Percentiles rank a stretch among this genome's conserved stretches.
Conservation (phyloP, 306 rosid species). For the Vigna radiata region DNA sequence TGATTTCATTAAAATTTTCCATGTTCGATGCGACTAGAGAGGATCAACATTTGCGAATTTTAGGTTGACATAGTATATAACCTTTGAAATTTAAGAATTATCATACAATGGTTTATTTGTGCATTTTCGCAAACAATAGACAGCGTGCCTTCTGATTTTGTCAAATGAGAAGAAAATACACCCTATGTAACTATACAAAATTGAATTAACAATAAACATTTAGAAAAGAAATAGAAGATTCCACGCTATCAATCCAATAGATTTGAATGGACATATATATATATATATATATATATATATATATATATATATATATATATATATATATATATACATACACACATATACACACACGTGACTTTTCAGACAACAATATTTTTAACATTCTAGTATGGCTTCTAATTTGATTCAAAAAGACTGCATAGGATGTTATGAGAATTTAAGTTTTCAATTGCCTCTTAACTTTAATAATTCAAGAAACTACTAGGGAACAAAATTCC, state of each 20-base stretch:
- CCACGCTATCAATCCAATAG: neutral
- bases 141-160: neutral
- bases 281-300: too few relatives aligned
- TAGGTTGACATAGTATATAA: neutral
- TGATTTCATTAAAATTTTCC: neutral
- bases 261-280: neutral
- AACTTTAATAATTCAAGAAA: too few relatives aligned
- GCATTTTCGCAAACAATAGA: neutral
- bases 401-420: too few relatives aligned
- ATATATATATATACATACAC: too few relatives aligned
- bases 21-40: neutral
- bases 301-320: too few relatives aligned
- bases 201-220: neutral
- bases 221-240: neutral
- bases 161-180: neutral
- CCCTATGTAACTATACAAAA: too few relatives aligned
- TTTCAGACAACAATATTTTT: too few relatives aligned
- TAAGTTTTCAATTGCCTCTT: neutral
- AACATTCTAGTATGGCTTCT: neutral
- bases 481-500: too few relatives aligned
- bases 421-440: neutral
- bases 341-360: too few relatives aligned
- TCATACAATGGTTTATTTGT: too few relatives aligned
- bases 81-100: neutral
- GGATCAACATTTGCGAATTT: neutral